Evolutionary conservation across 768 basidiomycete genomes (phyloP), one percentile per base, ranked within the genome.

Genomic region (Coprinopsis sp.): DNA sequence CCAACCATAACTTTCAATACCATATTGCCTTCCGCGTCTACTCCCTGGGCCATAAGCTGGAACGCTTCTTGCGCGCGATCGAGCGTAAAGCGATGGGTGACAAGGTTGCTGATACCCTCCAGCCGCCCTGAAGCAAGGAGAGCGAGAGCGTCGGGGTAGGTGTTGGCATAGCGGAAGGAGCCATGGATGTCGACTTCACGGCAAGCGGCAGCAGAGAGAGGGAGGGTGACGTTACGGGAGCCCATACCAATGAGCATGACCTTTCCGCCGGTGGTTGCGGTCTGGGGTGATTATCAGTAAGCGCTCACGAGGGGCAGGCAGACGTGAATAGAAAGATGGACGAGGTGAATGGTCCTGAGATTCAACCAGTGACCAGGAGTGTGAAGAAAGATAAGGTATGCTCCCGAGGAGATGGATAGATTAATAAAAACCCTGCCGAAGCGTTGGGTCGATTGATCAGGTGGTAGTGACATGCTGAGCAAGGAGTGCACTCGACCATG

Each of bases 211-310:
- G 78, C 74, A 33, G 86, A 84, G 47, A 93, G 75, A n/a, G 95
- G 95, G 44, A 96, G 73, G 52, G 77, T 72, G 47, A 85, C 79
- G 56, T 84, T 86, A 49, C 84, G 79, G 13, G 91, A 81, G 54
- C 95, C 95, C 95, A 98, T 98, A 18, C 95, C 95, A 53, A 98
- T 81, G 57, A 92, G 87, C 76, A 91, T 84, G 46, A 96, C 90
- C 61, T 87, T 91, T 40, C 91, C 90, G 41, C 93, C 94, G 14
- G 87, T 73, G 42, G 76, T 72, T 13, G 93, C 91, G 56, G 84
- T 79, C 91, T 92, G 63, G 27, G 43, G n/a, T n/a, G n/a, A n/a
- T n/a, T n/a, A n/a, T n/a, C n/a, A n/a, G n/a, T n/a, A n/a, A n/a
- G n/a, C n/a, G n/a, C n/a, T n/a, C n/a, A n/a, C n/a, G n/a, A n/a